A percentile compares a stretch with the other conserved stretches of the same genome.
Conservation (phyloP, 2,329 filamentous ascomycete species). For the Penicillium brasilianum region DNA sequence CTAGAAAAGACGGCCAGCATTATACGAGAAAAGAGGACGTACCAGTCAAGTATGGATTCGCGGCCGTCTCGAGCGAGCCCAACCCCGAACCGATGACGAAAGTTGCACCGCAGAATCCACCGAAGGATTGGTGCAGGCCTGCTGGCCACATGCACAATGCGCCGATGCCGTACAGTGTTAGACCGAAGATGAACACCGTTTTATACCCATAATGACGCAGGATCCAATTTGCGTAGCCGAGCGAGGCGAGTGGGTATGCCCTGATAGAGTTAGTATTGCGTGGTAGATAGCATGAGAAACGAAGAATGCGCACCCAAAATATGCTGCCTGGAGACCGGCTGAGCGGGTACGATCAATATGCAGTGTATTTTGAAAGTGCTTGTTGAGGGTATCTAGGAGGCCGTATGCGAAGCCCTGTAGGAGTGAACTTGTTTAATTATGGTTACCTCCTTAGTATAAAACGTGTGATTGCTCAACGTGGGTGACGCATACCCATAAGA, state of each 20-base stretch:
- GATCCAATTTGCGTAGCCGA: slow-evolving; percentile 62
- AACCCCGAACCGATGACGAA: slow-evolving; percentile 77
- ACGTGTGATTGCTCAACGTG: too few species aligned
- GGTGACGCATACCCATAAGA: slow-evolving; percentile 53
- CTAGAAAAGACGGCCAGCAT: neutral
- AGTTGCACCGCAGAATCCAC: slow-evolving; percentile 72
- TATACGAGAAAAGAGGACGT: slow-evolving; percentile 24
- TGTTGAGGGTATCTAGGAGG: slow-evolving; percentile 57
- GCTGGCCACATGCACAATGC: slow-evolving; percentile 87
- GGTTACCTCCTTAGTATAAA: too few species aligned
- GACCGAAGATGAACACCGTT: slow-evolving; percentile 76
- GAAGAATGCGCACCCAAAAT: slow-evolving; percentile 60
- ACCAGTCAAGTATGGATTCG: slow-evolving; percentile 75
- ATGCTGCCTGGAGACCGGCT: slow-evolving; percentile 67
- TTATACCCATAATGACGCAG: slow-evolving; percentile 78
- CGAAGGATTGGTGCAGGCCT: slow-evolving; percentile 73
- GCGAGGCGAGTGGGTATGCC: slow-evolving; percentile 59
- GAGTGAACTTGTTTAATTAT: too few species aligned
- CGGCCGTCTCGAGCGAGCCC: slow-evolving; percentile 75
- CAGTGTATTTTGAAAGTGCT: slow-evolving; percentile 63
- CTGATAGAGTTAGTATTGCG: slow-evolving; percentile 30
- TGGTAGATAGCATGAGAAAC: neutral
- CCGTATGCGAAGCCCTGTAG: slow-evolving; percentile 54
- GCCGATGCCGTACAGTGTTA: slow-evolving; percentile 71
- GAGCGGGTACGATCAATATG: slow-evolving; percentile 62